Evolutionary conservation across 768 basidiomycete genomes (phyloP).

Genomic region (Podaxis mareebaensis): DNA sequence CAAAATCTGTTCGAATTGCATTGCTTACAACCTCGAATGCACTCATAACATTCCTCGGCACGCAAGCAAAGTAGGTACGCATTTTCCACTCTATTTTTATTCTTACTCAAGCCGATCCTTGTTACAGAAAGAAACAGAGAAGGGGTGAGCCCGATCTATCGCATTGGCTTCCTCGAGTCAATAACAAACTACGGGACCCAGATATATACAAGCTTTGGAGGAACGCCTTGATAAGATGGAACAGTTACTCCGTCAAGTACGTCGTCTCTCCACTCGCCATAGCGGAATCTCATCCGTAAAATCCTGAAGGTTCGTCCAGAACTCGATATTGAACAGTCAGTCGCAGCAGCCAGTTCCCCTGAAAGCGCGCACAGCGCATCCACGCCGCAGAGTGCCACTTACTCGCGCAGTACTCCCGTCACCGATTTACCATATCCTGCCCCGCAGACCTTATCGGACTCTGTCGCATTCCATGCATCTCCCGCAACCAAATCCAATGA

Average conservation of each 20-base stretch:
- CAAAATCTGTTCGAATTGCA: conserved; percentile 59
- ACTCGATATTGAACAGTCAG: conserved; percentile 22
- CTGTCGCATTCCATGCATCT: conserved; percentile 16
- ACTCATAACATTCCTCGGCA: conserved; percentile 52
- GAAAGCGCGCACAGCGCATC: conserved; percentile 9
- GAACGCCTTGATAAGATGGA: conserved; percentile 31
- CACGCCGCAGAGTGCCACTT: neutral
- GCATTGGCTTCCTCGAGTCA: neutral
- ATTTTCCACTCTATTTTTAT: neutral
- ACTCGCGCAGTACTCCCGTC: conserved; percentile 8
- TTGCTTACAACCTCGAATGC: conserved; percentile 46
- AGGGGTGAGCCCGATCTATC: conserved; percentile 28
- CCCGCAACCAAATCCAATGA: conserved; percentile 18
- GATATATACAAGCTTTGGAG: conserved; percentile 33
- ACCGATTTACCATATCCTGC: conserved; percentile 22
- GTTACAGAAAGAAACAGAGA: conserved; percentile 34
- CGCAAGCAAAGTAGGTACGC: conserved; percentile 42
- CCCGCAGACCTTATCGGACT: conserved; percentile 16
- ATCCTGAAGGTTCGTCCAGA: conserved; percentile 23
- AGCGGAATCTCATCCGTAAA: neutral
- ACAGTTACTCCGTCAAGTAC: conserved; percentile 27
- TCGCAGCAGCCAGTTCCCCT: conserved; percentile 10
- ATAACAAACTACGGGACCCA: conserved; percentile 5
- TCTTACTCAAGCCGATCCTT: neutral
- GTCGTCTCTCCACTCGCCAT: conserved; percentile 1